Evolutionary conservation across 768 basidiomycete species (phyloP).

Genomic region (Psilocybe azurescens): DNA sequence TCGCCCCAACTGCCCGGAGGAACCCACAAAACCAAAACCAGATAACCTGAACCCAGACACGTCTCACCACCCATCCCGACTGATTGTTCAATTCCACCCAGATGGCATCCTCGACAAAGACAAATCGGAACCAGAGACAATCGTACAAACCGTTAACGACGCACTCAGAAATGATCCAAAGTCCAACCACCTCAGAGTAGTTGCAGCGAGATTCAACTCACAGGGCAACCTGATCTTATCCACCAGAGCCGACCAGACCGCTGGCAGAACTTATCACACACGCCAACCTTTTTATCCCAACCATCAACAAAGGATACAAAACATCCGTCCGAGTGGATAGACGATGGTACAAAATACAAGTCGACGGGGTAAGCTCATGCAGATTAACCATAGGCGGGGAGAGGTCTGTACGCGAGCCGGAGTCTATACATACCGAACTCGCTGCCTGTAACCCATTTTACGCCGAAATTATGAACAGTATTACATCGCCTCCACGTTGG

Average conservation of each 20-base stretch:
- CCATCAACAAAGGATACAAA: too few species aligned
- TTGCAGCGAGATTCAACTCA: constrained; percentile 21
- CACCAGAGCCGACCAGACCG: constrained; percentile 22
- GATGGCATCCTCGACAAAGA: too few species aligned
- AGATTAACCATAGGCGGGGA: neutral
- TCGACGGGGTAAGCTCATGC: constrained; percentile 22
- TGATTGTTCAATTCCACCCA: neutral
- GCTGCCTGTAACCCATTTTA: constrained; percentile 15
- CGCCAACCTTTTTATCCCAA: neutral
- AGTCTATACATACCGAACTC: neutral
- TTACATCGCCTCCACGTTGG: constrained; percentile 14
- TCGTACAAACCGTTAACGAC: constrained; percentile 10
- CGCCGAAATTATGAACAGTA: constrained; percentile 1
- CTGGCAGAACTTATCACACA: constrained; percentile 15
- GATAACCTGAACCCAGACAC: neutral
- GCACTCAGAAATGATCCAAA: constrained; percentile 5
- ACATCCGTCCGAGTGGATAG: too few species aligned
- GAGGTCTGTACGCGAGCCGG: neutral
- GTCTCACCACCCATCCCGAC: neutral
- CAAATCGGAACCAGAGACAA: too few species aligned
- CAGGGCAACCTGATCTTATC: constrained; percentile 23
- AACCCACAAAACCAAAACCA: too few species aligned
- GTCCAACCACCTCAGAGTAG: constrained; percentile 18
- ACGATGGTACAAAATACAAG: neutral
- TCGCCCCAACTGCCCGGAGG: too few species aligned